Conservation (phyloP, 306 rosid species). For the Astragalus membranaceus region DNA sequence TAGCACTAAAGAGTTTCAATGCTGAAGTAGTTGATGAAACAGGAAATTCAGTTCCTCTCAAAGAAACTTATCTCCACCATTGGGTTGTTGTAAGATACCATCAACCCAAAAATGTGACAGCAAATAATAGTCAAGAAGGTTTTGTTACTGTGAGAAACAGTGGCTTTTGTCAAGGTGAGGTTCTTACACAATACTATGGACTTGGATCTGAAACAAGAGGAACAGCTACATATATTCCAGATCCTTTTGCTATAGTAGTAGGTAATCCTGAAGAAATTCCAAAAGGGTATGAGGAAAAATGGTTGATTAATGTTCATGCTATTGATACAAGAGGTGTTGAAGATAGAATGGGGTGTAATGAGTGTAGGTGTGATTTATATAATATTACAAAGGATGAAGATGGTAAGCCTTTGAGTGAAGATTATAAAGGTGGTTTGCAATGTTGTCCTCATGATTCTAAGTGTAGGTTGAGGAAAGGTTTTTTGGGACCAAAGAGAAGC, state of each 20-base stretch:
- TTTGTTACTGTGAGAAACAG: constrained; percentile 18
- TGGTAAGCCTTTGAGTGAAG: constrained; percentile 36
- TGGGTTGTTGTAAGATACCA: constrained; percentile 39
- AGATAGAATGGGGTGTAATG: constrained; percentile 54
- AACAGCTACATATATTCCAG: constrained; percentile 44
- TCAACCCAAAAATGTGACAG: constrained; percentile 21
- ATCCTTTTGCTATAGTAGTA: constrained; percentile 59
- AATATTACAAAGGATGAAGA: constrained; percentile 35
- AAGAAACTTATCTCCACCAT: constrained; percentile 74
- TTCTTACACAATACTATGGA: constrained; percentile 48
- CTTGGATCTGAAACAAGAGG: constrained; percentile 66
- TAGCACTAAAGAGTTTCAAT: constrained; percentile 54
- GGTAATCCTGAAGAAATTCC: constrained; percentile 56
- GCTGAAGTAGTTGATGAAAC: constrained; percentile 63
- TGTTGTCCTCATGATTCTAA: constrained; percentile 55
- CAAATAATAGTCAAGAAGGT: not conserved
- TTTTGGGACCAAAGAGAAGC: constrained; percentile 35
- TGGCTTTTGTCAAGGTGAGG: constrained; percentile 42
- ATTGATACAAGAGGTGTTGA: constrained; percentile 70
- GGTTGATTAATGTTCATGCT: constrained; percentile 64
- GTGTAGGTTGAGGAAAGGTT: constrained; percentile 46
- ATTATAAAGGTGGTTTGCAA: constrained; percentile 52
- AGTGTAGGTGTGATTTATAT: constrained; percentile 63
- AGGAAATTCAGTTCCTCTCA: constrained; percentile 54
- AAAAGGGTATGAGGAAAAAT: constrained; percentile 51